Base-by-base conservation (phyloP, 83 land plant genomes). In the Thuja plicata region DNA sequence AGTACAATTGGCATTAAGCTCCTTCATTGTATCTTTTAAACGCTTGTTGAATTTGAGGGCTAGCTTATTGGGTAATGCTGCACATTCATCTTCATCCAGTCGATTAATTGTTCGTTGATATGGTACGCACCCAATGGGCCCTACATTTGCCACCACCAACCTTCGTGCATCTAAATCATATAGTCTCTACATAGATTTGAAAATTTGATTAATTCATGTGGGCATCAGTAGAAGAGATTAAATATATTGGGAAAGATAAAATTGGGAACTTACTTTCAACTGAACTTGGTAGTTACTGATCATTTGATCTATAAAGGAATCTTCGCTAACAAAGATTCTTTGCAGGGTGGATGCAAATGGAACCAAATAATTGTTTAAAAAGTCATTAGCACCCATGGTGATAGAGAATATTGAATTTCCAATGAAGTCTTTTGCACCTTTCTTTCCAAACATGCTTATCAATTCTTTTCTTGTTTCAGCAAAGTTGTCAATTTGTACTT, bases 91-190 rank as follows among this genome's bases (percentile, higher is more conserved):
- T 12, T 89, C 88, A 6, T 35, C 88, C 40, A 90, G 17, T 43
- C 83, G 82, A 57, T 91, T 93, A 16, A 95, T 87, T 1, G 94
- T 93, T 74, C 93, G 91, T 77, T 94, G 96, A 71, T 97, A 97
- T 5, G 98, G 97, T 19, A 94, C 95, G 92, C 98, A 97, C 10
- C 98, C 98, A 11, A 97, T 89, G 0, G 94, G 94, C 0, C 97
- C 97, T n/a, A 95, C 93, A 76, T 92, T 94, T 27, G 91, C 92
- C 5, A 97, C 73, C 48, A 94, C 93, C 57, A 97, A 88, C 85
- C 93, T 97, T 50, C 97, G 54, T 6, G 94, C 98, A 89, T 95
- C 98, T 52, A 92, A 27, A 5, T 87, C 32, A 71, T 95, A 93
- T 35, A 95, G 89, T 52, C 93, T 92, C 98, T 96, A 92, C 87